Percentiles rank a stretch among this genome's conserved stretches.
Evolutionary conservation across 1,284 basidiomycete species (phyloP).

Genomic region (Sporisorium scitamineum): DNA sequence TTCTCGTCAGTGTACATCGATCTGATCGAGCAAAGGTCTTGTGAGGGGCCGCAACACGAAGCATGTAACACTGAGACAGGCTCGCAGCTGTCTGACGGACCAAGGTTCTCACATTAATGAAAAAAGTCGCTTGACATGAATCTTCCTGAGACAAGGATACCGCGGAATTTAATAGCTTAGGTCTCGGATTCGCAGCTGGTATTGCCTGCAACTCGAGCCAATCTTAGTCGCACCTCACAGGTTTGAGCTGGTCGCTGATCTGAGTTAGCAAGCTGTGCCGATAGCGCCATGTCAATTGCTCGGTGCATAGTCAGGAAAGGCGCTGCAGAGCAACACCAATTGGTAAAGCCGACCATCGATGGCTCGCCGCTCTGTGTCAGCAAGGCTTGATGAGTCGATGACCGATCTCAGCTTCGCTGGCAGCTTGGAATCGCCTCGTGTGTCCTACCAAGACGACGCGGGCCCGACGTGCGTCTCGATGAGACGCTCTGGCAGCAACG

Average conservation of each 20-base stretch:
- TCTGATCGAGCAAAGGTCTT: neutral
- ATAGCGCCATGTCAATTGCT: neutral
- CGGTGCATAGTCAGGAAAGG: too few relatives aligned
- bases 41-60: neutral
- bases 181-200: neutral
- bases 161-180: neutral
- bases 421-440: neutral
- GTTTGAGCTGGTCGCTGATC: neutral
- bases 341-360: neutral
- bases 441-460: neutral
- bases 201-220: neutral
- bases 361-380: neutral
- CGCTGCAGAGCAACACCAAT: too few relatives aligned
- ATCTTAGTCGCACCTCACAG: neutral
- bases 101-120: neutral
- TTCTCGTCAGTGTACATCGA: too few relatives aligned
- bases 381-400: too few relatives aligned
- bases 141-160: slow-evolving; percentile 5
- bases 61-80: slow-evolving; percentile 6
- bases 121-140: neutral
- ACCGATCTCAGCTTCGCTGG: neutral
- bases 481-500: slow-evolving; percentile 7
- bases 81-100: neutral
- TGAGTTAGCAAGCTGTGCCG: neutral
- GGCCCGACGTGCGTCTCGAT: slow-evolving; percentile 15